phyloP scores from a whole-genome alignment of 2,329 filamentous ascomycete species.

The Conoideocrella luteorostrata region DNA sequence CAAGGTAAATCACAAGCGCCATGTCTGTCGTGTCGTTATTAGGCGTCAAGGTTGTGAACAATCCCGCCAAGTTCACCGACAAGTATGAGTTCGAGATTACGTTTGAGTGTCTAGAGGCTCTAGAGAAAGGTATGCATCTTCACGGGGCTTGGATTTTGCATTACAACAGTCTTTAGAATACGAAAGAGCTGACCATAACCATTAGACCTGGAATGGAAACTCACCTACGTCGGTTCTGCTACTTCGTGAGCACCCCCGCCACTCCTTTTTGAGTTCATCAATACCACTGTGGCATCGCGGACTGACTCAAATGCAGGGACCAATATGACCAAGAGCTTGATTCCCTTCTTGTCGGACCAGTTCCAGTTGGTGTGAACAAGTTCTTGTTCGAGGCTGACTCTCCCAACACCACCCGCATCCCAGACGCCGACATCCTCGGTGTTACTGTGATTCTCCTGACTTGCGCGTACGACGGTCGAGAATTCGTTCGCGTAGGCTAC shows the following conservation, averaged over 20 bases:
- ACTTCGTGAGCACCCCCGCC: conserved; percentile 65
- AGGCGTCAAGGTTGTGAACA: conserved; percentile 93
- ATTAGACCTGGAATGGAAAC: conserved; percentile 97
- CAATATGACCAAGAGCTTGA: conserved; percentile 99
- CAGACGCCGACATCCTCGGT: conserved; percentile 88
- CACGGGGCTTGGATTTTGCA: background rate
- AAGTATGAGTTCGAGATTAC: conserved; percentile 98
- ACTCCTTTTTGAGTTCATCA: conserved; percentile 13
- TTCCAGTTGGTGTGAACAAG: conserved; percentile 96
- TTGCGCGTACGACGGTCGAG: conserved; percentile 90
- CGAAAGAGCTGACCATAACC: background rate
- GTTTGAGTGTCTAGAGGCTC: conserved; percentile 90
- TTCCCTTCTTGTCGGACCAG: conserved; percentile 91
- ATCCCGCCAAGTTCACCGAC: conserved; percentile 88
- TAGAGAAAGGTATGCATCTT: conserved; percentile 70
- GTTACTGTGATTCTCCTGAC: conserved; percentile 96
- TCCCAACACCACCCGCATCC: conserved; percentile 84
- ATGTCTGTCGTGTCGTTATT: conserved; percentile 98
- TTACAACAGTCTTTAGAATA: background rate
- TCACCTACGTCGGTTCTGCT: conserved; percentile 97
- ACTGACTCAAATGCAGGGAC: too few species aligned
- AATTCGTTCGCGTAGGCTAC: conserved; percentile 97
- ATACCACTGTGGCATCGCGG: too few species aligned
- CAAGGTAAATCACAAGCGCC: conserved; percentile 14
- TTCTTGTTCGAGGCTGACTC: conserved; percentile 96